Base-by-base conservation (phyloP, 257 asterid species). In the Paulownia fortunei region DNA sequence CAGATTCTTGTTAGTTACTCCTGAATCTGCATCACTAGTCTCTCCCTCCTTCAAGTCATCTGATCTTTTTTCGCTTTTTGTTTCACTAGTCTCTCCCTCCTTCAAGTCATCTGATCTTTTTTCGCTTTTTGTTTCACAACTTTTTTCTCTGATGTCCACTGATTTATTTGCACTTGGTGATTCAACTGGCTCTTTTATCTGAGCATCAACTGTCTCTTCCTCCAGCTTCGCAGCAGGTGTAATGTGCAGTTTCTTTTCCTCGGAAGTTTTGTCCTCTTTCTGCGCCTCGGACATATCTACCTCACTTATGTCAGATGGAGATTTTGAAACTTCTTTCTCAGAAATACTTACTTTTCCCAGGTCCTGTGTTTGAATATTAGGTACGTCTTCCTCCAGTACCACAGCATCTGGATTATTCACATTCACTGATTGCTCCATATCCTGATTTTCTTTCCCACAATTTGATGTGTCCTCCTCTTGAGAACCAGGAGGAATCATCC, bases 121-220 rank as follows among this genome's bases (percentile, higher is more conserved):
- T 68, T 52, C 82, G 65, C 73, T 78, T 54, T 66, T 83, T 47
- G 56, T 73, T 74, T 86, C 87, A 24, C 76, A 56, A 21, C 56
- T 75, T 61, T 71, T 66, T 62, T 83, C 84, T 54, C 66, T 73
- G 56, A 67, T 61, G 34, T 82, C 82, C 70, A 67, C 30, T 24
- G 76, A 76, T 72, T 75, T 72, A 26, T 58, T 65, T 46, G 67
- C 73, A 41, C 46, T 71, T 30, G 1, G 46, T 24, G 80, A 67
- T 79, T 68, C 80, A 30, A 47, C 67, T 68, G 80, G 81, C 55
- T 51, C 76, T 41, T 72, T 84, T 60, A 32, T 72, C 46, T 82
- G 80, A 59, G 68, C 49, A 77, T 64, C 79, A 83, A 64, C 44
- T 37, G 24, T 82, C 76, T 77, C 82, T 65, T 58, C 76, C 73